Conservation (phyloP, 164 flowering plant genomes). For the Tetracentron sinense region DNA sequence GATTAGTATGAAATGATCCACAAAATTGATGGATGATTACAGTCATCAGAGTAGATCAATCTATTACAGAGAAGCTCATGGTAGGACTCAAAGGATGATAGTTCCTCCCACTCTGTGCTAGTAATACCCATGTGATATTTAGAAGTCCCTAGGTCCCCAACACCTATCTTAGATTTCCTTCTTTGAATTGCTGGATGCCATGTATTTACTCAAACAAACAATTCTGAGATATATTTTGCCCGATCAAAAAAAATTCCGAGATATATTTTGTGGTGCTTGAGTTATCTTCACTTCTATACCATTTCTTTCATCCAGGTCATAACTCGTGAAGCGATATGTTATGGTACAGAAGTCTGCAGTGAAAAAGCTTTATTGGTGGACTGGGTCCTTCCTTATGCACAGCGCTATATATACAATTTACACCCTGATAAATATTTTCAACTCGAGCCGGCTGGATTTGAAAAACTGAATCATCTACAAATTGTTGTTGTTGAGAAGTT, state of each 20-base stretch:
- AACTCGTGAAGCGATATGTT: slow-evolving; percentile 70
- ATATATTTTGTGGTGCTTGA: background rate
- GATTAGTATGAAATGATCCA: no score
- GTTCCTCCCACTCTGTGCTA: background rate
- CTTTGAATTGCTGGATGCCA: background rate
- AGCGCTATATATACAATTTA: slow-evolving; percentile 56
- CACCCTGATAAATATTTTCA: slow-evolving; percentile 56
- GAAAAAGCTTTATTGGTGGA: slow-evolving; percentile 52
- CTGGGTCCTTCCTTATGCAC: slow-evolving; percentile 95
- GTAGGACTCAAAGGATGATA: background rate
- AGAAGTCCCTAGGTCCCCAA: background rate
- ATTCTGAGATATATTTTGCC: no score
- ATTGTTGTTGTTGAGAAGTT: slow-evolving; percentile 67
- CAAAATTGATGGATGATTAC: background rate
- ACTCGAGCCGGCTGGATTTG: slow-evolving; percentile 49
- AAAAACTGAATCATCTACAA: slow-evolving; percentile 34
- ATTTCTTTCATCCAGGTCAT: slow-evolving; percentile 47
- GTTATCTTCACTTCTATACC: background rate
- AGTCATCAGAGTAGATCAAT: background rate
- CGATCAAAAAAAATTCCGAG: no score
- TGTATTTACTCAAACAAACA: no score
- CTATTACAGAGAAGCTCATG: background rate
- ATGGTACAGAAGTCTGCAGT: slow-evolving; percentile 42
- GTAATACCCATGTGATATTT: background rate
- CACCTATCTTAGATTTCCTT: background rate